These are phyloP conservation scores for Bacterosira constricta DNA, from an alignment of 108 stramenopile species.

Conservation along the genomic window DNA sequence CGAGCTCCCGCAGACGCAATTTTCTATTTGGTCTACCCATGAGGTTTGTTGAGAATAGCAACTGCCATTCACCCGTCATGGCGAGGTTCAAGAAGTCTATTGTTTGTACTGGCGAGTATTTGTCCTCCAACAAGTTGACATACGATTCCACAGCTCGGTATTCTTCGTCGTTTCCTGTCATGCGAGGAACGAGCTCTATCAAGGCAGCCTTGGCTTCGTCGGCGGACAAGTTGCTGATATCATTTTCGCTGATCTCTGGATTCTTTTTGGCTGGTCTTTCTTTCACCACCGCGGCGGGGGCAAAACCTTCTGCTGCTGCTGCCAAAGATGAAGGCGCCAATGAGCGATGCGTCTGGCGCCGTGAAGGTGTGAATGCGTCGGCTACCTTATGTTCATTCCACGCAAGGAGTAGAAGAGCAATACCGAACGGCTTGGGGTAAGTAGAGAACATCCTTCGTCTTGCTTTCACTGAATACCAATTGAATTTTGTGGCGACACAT, in stretches of 20 bases:
- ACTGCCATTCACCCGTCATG: slow-evolving; percentile 75
- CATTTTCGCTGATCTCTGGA: background rate
- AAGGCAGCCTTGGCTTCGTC: slow-evolving; percentile 41
- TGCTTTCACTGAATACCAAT: too few relatives aligned
- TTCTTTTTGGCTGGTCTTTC: background rate
- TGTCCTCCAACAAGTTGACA: slow-evolving; percentile 71
- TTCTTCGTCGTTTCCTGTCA: slow-evolving; percentile 73
- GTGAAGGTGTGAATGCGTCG: background rate
- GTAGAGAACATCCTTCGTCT: background rate
- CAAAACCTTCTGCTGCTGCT: background rate
- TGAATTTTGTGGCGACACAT: background rate
- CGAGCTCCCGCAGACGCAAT: slow-evolving; percentile 51
- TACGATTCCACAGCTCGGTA: slow-evolving; percentile 62
- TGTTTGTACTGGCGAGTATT: slow-evolving; percentile 65
- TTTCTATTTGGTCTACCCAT: slow-evolving; percentile 34
- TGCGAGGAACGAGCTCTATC: slow-evolving; percentile 69
- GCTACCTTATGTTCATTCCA: background rate
- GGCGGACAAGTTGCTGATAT: slow-evolving; percentile 13
- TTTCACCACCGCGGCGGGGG: background rate
- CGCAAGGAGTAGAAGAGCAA: background rate
- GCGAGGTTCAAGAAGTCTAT: slow-evolving; percentile 75
- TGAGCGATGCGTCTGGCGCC: background rate
- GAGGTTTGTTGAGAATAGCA: slow-evolving; percentile 75
- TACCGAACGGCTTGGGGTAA: background rate
- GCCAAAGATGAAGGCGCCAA: background rate